Percentiles rank a stretch among this genome's conserved stretches.
These are phyloP conservation scores for Funneliformis geosporum DNA, from an alignment of 192 early-diverging fungal genomes.

Conservation along the genomic window DNA sequence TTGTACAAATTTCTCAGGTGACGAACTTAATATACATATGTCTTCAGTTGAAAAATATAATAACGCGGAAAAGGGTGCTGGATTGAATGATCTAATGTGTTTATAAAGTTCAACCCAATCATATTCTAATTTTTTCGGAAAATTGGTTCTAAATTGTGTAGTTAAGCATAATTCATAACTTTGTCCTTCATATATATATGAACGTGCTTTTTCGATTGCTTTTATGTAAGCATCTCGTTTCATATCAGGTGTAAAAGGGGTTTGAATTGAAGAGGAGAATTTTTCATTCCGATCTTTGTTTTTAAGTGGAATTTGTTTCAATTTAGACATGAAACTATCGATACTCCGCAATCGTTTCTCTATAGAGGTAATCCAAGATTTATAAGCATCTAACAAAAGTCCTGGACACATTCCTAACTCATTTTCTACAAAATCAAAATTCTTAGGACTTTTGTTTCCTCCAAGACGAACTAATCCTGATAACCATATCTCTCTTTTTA, in stretches of 20 bases:
- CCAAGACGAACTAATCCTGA: slow-evolving; percentile 39
- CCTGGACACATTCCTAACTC: slow-evolving; percentile 34
- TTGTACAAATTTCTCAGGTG: slow-evolving; percentile 82
- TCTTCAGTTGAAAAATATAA: slow-evolving; percentile 52
- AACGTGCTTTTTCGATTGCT: slow-evolving; percentile 57
- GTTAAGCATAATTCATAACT: slow-evolving; percentile 97
- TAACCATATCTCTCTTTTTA: slow-evolving; percentile 42
- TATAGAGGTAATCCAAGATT: slow-evolving; percentile 28
- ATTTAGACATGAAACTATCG: not conserved
- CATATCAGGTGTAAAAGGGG: slow-evolving; percentile 46
- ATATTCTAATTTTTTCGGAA: slow-evolving; percentile 39
- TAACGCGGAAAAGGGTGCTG: slow-evolving; percentile 86
- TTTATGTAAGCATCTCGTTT: slow-evolving; percentile 52
- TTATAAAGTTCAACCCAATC: slow-evolving; percentile 59
- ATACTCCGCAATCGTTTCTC: not conserved
- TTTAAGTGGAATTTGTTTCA: not conserved
- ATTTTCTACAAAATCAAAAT: not conserved
- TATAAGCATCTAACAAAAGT: slow-evolving; percentile 15
- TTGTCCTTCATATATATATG: slow-evolving; percentile 79
- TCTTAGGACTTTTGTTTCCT: not conserved
- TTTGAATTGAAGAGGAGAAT: slow-evolving; percentile 29
- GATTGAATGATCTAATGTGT: slow-evolving; percentile 68
- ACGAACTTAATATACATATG: slow-evolving; percentile 41
- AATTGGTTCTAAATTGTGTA: slow-evolving; percentile 64
- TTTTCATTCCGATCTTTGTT: slow-evolving; percentile 31